Conservation (phyloP, 768 basidiomycete genomes). For the Phlebiopsis gigantea region DNA sequence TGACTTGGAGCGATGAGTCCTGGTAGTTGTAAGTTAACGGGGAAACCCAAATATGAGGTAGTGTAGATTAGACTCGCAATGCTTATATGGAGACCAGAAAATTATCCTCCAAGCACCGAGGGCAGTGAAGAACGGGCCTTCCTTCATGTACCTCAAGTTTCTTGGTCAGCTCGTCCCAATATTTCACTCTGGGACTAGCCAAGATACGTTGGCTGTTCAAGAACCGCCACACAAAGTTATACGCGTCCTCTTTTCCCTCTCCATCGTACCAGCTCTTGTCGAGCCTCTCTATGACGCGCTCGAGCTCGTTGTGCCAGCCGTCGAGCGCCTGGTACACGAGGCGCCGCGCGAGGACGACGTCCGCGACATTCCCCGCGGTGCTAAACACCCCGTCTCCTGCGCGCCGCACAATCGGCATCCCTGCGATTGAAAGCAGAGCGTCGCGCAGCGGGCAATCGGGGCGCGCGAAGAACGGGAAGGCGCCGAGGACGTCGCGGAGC, state of each 20-base stretch:
- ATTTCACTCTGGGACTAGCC: not conserved
- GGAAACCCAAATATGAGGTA: no score
- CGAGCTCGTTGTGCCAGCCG: not conserved
- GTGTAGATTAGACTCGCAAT: no score
- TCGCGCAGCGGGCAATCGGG: not conserved
- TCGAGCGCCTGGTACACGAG: constrained; percentile 7
- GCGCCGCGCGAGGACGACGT: constrained; percentile 10
- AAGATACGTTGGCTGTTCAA: not conserved
- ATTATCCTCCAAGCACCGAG: not conserved
- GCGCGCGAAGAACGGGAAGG: not conserved
- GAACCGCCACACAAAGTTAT: not conserved
- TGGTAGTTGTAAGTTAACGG: no score
- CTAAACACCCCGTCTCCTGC: not conserved
- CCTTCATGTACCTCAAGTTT: not conserved
- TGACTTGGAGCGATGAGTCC: no score
- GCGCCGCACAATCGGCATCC: constrained; percentile 6
- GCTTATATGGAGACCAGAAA: constrained; percentile 2
- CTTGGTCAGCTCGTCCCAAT: not conserved
- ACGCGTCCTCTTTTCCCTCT: not conserved
- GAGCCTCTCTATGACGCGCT: not conserved
- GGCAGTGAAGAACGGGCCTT: not conserved
- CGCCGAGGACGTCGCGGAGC: not conserved
- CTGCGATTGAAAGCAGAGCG: not conserved
- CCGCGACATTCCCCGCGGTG: constrained; percentile 3
- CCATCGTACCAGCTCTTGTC: not conserved